These are phyloP conservation scores for Fusarium buxicola DNA, from an alignment of 2,329 filamentous ascomycete genomes.

Conservation along the genomic window DNA sequence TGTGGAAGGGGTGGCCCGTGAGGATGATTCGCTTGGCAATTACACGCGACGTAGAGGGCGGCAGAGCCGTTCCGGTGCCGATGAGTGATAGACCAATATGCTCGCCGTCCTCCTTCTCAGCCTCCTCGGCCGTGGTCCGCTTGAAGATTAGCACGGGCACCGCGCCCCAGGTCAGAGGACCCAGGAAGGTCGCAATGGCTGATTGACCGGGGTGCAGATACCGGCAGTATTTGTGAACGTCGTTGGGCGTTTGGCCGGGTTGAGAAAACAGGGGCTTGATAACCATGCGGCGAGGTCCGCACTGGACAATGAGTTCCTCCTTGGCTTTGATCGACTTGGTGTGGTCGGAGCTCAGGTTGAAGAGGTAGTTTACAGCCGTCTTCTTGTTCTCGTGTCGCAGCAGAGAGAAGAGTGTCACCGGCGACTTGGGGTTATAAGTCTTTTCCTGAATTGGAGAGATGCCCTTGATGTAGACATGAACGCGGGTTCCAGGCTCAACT, in stretches of 20 bases:
- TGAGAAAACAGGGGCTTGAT: conserved; percentile 93
- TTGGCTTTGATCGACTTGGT: conserved; percentile 86
- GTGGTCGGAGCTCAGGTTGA: conserved; percentile 84
- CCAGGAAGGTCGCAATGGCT: conserved; percentile 89
- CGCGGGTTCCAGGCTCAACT: conserved; percentile 83
- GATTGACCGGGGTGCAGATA: conserved; percentile 92
- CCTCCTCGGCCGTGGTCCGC: conserved; percentile 59
- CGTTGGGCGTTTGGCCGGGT: conserved; percentile 90
- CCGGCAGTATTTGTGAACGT: conserved; percentile 96
- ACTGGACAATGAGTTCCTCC: conserved; percentile 91
- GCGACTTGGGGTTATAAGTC: conserved; percentile 62
- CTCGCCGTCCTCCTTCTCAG: conserved; percentile 56
- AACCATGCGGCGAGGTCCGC: conserved; percentile 85
- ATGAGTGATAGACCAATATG: conserved; percentile 75
- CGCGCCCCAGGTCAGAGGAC: conserved; percentile 91
- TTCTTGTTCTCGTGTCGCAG: conserved; percentile 96
- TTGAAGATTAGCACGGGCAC: conserved; percentile 93
- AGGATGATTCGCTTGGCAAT: conserved; percentile 94
- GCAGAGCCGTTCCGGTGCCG: conserved; percentile 86
- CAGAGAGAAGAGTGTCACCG: conserved; percentile 84
- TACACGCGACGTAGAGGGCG: conserved; percentile 80
- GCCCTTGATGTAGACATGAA: conserved; percentile 78
- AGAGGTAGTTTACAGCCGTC: conserved; percentile 87
- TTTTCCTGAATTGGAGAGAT: conserved; percentile 58
- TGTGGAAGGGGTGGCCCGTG: conserved; percentile 97